A percentile compares a stretch with the other conserved stretches of the same genome.
Evolutionary conservation across 345 rosid species (phyloP).

Genomic region (Dipteronia sinensis): DNA sequence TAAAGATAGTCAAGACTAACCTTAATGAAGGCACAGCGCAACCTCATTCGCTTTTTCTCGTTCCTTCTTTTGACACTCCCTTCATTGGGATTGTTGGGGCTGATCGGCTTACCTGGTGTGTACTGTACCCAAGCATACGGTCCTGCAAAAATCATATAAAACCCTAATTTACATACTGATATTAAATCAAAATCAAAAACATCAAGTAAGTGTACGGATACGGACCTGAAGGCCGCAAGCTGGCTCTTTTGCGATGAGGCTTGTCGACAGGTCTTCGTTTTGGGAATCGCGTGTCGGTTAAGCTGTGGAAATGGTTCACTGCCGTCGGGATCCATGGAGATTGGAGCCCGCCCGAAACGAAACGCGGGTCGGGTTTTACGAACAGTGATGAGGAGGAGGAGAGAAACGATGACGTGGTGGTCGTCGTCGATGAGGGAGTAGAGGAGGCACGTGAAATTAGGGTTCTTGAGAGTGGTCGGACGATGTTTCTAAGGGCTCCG

Average conservation of each 20-base stretch:
- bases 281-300: slow-evolving; percentile 69
- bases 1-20: slow-evolving; percentile 30
- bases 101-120: slow-evolving; percentile 75
- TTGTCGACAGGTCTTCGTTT: slow-evolving; percentile 79
- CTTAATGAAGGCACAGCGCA: slow-evolving; percentile 62
- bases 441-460: slow-evolving; percentile 34
- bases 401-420: slow-evolving; percentile 24
- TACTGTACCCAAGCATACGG: slow-evolving; percentile 83
- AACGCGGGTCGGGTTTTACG: slow-evolving; percentile 29
- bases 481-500: slow-evolving; percentile 45
- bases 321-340: slow-evolving; percentile 41
- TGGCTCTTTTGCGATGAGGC: slow-evolving; percentile 73
- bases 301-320: slow-evolving; percentile 45
- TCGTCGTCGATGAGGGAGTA: too few species aligned
- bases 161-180: not conserved
- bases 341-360: slow-evolving; percentile 19
- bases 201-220: not conserved
- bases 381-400: slow-evolving; percentile 13
- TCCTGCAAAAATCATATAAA: slow-evolving; percentile 45
- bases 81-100: slow-evolving; percentile 74
- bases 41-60: slow-evolving; percentile 74
- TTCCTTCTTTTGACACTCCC: slow-evolving; percentile 82
- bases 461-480: slow-evolving; percentile 55
- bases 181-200: not conserved
- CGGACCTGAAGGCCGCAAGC: slow-evolving; percentile 73